phyloP scores from a whole-genome alignment of 1,284 basidiomycete species.

The Neonothopanus nambi region DNA sequence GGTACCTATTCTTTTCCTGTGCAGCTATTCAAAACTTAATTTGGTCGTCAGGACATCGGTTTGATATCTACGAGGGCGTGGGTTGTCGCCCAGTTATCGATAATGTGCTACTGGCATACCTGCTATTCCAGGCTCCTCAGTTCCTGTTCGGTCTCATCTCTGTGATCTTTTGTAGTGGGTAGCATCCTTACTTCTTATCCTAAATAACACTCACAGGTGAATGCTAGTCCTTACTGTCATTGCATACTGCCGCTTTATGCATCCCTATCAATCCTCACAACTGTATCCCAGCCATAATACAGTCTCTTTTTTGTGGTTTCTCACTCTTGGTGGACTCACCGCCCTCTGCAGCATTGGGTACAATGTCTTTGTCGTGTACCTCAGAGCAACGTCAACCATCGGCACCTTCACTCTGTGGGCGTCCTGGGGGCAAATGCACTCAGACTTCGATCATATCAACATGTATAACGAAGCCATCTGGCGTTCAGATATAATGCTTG shows the following conservation, averaged over 20 bases:
- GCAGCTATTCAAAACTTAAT: neutral
- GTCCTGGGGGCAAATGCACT: slow-evolving; percentile 6
- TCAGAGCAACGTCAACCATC: neutral
- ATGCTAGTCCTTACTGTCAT: slow-evolving; percentile 2
- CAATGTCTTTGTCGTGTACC: slow-evolving; percentile 2
- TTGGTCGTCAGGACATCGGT: slow-evolving; percentile 4
- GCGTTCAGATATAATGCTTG: neutral
- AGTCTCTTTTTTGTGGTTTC: slow-evolving; percentile 9
- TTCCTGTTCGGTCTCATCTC: slow-evolving; percentile 4
- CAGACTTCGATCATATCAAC: neutral
- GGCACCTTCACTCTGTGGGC: neutral
- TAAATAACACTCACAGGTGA: neutral
- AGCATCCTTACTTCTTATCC: neutral
- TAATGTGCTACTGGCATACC: slow-evolving; percentile 10
- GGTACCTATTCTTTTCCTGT: neutral
- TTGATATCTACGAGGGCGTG: slow-evolving; percentile 12
- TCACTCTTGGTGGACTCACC: slow-evolving; percentile 6
- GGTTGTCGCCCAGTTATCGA: slow-evolving; percentile 6
- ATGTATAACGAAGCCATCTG: neutral
- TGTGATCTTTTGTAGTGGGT: slow-evolving; percentile 3
- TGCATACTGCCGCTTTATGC: neutral
- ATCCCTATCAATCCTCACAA: slow-evolving; percentile 1
- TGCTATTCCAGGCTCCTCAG: slow-evolving; percentile 9
- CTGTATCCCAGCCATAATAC: too few relatives aligned
- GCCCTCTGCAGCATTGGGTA: slow-evolving; percentile 3